Evolutionary conservation across 2,329 filamentous ascomycete genomes (phyloP).

Genomic region (Alternaria novae-zelandiae): DNA sequence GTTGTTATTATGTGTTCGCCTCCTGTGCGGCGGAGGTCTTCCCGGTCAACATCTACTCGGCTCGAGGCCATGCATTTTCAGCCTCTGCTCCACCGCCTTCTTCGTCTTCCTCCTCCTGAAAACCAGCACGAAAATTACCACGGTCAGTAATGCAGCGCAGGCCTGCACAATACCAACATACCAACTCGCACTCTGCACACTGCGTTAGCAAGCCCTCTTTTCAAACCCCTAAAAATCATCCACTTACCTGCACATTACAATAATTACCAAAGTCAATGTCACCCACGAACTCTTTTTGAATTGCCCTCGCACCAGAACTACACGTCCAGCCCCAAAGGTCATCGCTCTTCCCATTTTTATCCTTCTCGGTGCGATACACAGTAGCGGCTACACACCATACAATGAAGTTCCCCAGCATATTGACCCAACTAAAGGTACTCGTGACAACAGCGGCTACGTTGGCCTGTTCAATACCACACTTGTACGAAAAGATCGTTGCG

Average conservation of each 20-base stretch:
- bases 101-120: constrained; percentile 36
- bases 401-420: constrained; percentile 43
- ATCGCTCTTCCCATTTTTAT: constrained; percentile 41
- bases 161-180: constrained; percentile 46
- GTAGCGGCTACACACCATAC: constrained; percentile 45
- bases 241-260: constrained; percentile 46
- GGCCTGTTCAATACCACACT: constrained; percentile 37
- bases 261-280: constrained; percentile 46
- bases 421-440: constrained; percentile 35
- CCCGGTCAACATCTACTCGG: background rate
- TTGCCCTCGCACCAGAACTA: constrained; percentile 37
- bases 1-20: background rate
- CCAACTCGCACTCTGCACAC: constrained; percentile 40
- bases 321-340: constrained; percentile 55
- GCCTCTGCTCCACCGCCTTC: constrained; percentile 22
- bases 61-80: background rate
- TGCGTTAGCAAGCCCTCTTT: constrained; percentile 4
- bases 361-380: constrained; percentile 48
- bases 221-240: background rate
- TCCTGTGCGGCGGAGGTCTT: background rate
- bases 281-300: constrained; percentile 47
- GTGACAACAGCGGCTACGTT: constrained; percentile 40
- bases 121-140: constrained; percentile 39
- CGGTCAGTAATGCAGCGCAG: constrained; percentile 35
- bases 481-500: constrained; percentile 44